Conservation (phyloP, 2,329 filamentous ascomycete species). For the Aureobasidium sp. region DNA sequence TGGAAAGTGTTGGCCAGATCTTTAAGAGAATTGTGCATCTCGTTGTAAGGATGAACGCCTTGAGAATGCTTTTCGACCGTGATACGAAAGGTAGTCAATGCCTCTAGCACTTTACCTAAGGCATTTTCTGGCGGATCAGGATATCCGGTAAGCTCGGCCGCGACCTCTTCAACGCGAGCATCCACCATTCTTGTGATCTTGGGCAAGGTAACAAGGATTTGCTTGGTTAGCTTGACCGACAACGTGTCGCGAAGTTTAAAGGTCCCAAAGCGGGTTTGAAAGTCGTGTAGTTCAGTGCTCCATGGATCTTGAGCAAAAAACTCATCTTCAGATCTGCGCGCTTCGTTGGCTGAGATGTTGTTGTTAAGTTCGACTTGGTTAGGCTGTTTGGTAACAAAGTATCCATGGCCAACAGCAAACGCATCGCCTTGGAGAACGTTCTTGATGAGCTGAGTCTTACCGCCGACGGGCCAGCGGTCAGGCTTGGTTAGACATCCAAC, state of each 20-base stretch:
- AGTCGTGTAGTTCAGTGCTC: slow-evolving; percentile 34
- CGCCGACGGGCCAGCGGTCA: slow-evolving; percentile 56
- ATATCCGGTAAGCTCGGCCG: slow-evolving; percentile 49
- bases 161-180: slow-evolving; percentile 45
- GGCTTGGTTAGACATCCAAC: slow-evolving; percentile 72
- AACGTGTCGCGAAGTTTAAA: slow-evolving; percentile 42
- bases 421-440: slow-evolving; percentile 48
- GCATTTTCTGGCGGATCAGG: slow-evolving; percentile 60
- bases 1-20: slow-evolving; percentile 39
- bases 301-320: slow-evolving; percentile 49
- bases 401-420: slow-evolving; percentile 64
- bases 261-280: slow-evolving; percentile 46
- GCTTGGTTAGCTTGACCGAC: slow-evolving; percentile 41
- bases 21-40: slow-evolving; percentile 40
- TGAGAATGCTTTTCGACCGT: slow-evolving; percentile 49
- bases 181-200: slow-evolving; percentile 39
- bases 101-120: slow-evolving; percentile 55
- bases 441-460: slow-evolving; percentile 31
- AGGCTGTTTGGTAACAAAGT: slow-evolving; percentile 67
- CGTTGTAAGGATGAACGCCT: slow-evolving; percentile 37
- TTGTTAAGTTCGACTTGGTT: slow-evolving; percentile 44
- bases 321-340: slow-evolving; percentile 40
- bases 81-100: slow-evolving; percentile 52
- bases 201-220: slow-evolving; percentile 39
- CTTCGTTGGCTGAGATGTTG: slow-evolving; percentile 38